Evolutionary conservation across 306 rosid genomes (phyloP).

Genomic region (Castanospermum australe): DNA sequence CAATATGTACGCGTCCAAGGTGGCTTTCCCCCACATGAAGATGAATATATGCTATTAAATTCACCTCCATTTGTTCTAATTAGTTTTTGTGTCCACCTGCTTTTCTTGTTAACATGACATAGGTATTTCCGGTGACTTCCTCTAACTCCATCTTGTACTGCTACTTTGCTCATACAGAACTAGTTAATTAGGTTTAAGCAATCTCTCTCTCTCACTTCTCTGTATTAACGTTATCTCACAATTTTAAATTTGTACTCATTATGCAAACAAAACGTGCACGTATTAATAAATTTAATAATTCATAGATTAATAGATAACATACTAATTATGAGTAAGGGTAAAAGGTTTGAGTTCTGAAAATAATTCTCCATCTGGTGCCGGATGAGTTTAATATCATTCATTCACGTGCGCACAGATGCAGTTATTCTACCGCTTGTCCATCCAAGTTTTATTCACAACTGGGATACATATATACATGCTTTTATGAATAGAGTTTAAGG

Average conservation of each 20-base stretch:
- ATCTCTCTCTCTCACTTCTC: not conserved
- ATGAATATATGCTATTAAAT: slow-evolving; percentile 29
- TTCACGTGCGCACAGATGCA: too few relatives aligned
- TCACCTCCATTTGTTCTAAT: slow-evolving; percentile 5
- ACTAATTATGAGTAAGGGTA: too few relatives aligned
- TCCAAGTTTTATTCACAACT: too few relatives aligned
- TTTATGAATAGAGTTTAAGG: too few relatives aligned
- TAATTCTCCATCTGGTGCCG: not conserved
- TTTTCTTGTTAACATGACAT: slow-evolving; percentile 8
- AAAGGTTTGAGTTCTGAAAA: not conserved
- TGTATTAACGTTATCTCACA: not conserved
- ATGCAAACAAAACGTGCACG: not conserved
- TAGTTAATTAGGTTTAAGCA: slow-evolving; percentile 30
- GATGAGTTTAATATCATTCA: too few relatives aligned
- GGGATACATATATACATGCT: too few relatives aligned
- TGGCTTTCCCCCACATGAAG: slow-evolving; percentile 13
- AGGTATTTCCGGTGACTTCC: not conserved
- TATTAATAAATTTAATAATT: not conserved
- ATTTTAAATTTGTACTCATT: not conserved
- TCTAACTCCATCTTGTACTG: slow-evolving; percentile 5
- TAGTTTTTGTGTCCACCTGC: not conserved
- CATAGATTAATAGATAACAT: too few relatives aligned
- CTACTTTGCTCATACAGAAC: slow-evolving; percentile 15
- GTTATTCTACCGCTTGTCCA: too few relatives aligned
- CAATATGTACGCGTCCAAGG: slow-evolving; percentile 11